Conservation (phyloP, 164 flowering plant genomes). For the Chloranthus sessilifolius region DNA sequence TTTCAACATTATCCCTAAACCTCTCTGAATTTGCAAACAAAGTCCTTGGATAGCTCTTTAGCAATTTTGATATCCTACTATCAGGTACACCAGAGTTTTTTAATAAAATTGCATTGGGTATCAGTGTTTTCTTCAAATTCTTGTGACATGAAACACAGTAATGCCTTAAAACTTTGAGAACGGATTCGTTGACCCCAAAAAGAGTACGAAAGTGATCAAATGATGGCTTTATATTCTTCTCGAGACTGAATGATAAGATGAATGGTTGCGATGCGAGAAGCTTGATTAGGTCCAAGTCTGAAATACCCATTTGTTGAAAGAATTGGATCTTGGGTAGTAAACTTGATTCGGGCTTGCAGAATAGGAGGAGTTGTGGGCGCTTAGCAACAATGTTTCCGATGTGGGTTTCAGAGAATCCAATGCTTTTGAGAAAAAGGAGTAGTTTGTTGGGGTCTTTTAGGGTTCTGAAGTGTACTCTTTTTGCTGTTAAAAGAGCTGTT, state of each 20-base stretch:
- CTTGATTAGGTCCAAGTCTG: background rate
- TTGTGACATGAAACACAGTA: background rate
- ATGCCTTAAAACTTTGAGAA: background rate
- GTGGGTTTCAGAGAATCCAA: constrained; percentile 5
- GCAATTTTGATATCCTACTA: background rate
- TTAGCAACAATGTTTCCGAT: background rate
- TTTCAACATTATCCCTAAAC: background rate
- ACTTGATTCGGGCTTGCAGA: background rate
- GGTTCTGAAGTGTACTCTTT: background rate
- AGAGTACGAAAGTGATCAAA: background rate
- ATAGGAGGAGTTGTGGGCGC: background rate
- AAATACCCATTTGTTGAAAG: constrained; percentile 1
- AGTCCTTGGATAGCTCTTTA: too few species aligned
- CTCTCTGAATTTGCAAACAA: background rate
- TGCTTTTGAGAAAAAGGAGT: constrained; percentile 1
- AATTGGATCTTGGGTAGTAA: constrained; percentile 6
- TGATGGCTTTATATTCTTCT: constrained; percentile 2
- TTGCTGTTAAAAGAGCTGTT: background rate
- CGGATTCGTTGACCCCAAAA: background rate
- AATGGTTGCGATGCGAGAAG: background rate
- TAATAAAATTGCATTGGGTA: background rate
- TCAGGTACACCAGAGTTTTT: background rate
- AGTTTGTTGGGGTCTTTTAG: background rate
- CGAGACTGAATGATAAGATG: background rate
- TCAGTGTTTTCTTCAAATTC: background rate